These are phyloP conservation scores for Coniochaeta prunicola DNA, from an alignment of 2,329 filamentous ascomycete genomes.

Conservation along the genomic window DNA sequence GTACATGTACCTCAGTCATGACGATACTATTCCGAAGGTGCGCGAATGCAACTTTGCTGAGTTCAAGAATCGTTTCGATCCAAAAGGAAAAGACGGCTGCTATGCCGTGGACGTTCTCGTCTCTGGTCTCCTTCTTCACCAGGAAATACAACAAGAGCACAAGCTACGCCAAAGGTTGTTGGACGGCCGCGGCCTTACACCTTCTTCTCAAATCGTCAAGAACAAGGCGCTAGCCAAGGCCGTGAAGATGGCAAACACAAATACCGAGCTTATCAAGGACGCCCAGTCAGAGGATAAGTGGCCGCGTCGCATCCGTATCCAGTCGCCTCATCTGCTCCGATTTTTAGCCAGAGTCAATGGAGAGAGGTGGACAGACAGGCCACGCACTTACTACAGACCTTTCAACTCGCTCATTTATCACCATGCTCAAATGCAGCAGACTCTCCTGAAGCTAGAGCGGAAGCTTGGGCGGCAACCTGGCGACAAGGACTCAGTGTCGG, in stretches of 20 bases:
- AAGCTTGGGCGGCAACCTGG: neutral
- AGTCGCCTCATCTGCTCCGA: conserved; percentile 8
- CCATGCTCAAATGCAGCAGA: conserved; percentile 3
- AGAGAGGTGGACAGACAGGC: conserved; percentile 8
- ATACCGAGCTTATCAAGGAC: neutral
- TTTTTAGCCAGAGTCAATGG: conserved; percentile 7
- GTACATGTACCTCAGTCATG: neutral
- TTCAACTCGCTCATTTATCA: conserved; percentile 10
- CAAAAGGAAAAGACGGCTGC: conserved; percentile 2
- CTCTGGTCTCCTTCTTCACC: conserved; percentile 4
- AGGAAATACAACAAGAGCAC: conserved; percentile 8
- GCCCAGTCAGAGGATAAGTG: conserved; percentile 5
- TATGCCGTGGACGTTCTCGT: conserved; percentile 7
- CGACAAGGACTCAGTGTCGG: neutral
- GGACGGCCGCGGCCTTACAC: neutral
- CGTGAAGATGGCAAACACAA: conserved; percentile 3
- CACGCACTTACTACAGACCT: conserved; percentile 9
- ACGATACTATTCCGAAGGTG: conserved; percentile 3
- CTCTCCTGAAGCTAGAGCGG: conserved; percentile 4
- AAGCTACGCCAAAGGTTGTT: conserved; percentile 5
- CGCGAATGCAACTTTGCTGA: conserved; percentile 7
- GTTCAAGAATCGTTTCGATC: conserved; percentile 9
- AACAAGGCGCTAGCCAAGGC: conserved; percentile 4
- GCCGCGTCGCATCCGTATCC: conserved; percentile 8
- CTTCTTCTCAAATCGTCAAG: conserved; percentile 2